Conservation (phyloP, 2,329 filamentous ascomycete genomes). For the Cladophialophora exuberans region DNA sequence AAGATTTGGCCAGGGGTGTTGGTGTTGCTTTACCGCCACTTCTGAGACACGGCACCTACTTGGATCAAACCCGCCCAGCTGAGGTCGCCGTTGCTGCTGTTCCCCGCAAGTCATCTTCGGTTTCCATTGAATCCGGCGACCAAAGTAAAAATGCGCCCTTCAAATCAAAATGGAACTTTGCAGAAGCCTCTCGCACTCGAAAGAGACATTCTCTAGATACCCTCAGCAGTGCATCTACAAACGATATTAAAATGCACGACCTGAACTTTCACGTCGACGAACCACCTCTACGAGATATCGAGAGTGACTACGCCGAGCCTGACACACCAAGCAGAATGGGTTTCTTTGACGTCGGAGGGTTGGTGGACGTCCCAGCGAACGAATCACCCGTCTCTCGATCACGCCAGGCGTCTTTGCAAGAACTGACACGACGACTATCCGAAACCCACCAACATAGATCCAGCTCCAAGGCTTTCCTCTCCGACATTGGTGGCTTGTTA, state of each 20-base stretch:
- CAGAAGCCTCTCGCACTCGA: constrained; percentile 14
- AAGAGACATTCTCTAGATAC: constrained; percentile 21
- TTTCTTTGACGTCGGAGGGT: constrained; percentile 82
- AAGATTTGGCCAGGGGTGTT: constrained; percentile 80
- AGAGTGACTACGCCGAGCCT: constrained; percentile 17
- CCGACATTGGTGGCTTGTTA: constrained; percentile 34
- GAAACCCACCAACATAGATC: constrained; percentile 16
- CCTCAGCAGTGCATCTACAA: constrained; percentile 28
- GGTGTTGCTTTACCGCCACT: constrained; percentile 68
- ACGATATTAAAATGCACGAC: constrained; percentile 30
- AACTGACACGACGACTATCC: constrained; percentile 16
- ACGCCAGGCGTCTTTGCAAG: constrained; percentile 27
- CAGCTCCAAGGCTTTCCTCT: constrained; percentile 30
- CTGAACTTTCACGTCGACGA: constrained; percentile 18
- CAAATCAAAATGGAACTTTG: constrained; percentile 29
- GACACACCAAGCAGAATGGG: constrained; percentile 59
- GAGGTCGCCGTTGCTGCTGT: constrained; percentile 15
- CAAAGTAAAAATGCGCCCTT: constrained; percentile 34
- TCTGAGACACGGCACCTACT: constrained; percentile 41
- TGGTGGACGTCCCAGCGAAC: constrained; percentile 56
- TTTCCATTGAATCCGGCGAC: constrained; percentile 28
- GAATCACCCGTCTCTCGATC: constrained; percentile 39
- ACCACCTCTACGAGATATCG: neutral
- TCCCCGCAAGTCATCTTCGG: constrained; percentile 6
- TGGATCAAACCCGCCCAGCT: constrained; percentile 20